These are phyloP conservation scores for Mucor plumbeus DNA, from an alignment of 371 early-diverging fungal species.

Conservation along the genomic window DNA sequence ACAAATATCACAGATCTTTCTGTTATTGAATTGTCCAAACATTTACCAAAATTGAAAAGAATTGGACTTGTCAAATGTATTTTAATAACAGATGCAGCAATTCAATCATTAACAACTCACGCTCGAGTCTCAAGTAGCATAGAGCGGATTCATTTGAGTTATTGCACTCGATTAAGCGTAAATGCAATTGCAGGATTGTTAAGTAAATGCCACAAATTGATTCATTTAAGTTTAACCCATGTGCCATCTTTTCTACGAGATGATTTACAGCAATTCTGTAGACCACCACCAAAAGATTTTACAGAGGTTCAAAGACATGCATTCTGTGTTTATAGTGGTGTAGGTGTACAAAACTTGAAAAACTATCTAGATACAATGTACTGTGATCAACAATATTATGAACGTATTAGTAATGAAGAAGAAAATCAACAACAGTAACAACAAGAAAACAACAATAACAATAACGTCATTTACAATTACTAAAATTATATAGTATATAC, in stretches of 20 bases:
- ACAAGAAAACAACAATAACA: background rate
- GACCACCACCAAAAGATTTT: slow-evolving; percentile 62
- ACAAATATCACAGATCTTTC: slow-evolving; percentile 59
- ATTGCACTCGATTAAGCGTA: slow-evolving; percentile 57
- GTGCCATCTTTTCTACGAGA: slow-evolving; percentile 62
- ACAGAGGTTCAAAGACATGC: slow-evolving; percentile 57
- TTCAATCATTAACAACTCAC: slow-evolving; percentile 55
- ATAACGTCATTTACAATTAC: background rate
- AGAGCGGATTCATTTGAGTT: slow-evolving; percentile 67
- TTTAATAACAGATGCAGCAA: slow-evolving; percentile 61
- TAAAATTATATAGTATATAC: too few relatives aligned
- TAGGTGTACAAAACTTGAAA: slow-evolving; percentile 56
- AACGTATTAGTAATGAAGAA: background rate
- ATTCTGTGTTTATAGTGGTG: slow-evolving; percentile 70
- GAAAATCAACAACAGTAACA: background rate
- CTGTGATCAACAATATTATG: background rate
- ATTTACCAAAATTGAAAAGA: slow-evolving; percentile 59
- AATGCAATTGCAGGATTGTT: slow-evolving; percentile 55
- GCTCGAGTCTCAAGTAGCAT: slow-evolving; percentile 53
- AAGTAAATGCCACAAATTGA: slow-evolving; percentile 55
- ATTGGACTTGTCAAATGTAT: slow-evolving; percentile 69
- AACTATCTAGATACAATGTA: slow-evolving; percentile 29
- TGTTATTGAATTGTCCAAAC: slow-evolving; percentile 54
- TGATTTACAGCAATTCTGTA: slow-evolving; percentile 59
- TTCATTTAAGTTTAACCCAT: slow-evolving; percentile 65